Base-by-base conservation (phyloP, 441 rosid genomes). In the Aquilaria agallochum region DNA sequence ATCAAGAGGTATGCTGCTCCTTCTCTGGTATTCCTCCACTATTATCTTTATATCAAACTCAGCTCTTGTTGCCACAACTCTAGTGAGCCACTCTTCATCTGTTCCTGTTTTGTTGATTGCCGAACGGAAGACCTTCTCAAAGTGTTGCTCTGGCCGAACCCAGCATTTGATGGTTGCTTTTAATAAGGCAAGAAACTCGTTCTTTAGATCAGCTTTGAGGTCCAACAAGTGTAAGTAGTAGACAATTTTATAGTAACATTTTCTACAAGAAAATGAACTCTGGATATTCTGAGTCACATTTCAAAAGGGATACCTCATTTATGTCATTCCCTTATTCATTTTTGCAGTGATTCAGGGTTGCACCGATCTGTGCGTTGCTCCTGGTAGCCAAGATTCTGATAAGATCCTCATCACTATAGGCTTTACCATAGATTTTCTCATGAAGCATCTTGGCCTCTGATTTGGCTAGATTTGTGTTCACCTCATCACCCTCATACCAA, bases 401-500 rank as follows among this genome's bases (percentile, higher is more conserved):
- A 34, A 91, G 49, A 31, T 91, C 90, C 49, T 87, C 97, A 68
- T 86, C 76, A 55, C 47, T 76, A 70, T 84, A 87, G 5, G 76
- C 73, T 78, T 90, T 86, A 36, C 74, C 70, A 20, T 80, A 75
- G 56, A 90, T 83, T 69, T 83, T 85, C 76, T 88, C 95, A 58
- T 79, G 82, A 64, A 90, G 72, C 47, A 80, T 64, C 80, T 86
- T 84, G 11, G 93, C 91, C 63, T 90, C 97, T 51, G 82, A 75
- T 66, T 86, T 84, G 14, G 97, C 95, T 31, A 88, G 65, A 64
- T 72, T 77, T 82, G 76, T 68, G 80, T 88, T 80, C 74, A 90
- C 97, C 72, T 90, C 95, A 53, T 74, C 78, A 4, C 97, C 97
- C 73, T 88, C 90, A 8, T 90, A 88, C 8, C 97, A 85, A 72